These are phyloP conservation scores for Pseudocercospora fuligena DNA, from an alignment of 2,329 filamentous ascomycete species.

Conservation along the genomic window DNA sequence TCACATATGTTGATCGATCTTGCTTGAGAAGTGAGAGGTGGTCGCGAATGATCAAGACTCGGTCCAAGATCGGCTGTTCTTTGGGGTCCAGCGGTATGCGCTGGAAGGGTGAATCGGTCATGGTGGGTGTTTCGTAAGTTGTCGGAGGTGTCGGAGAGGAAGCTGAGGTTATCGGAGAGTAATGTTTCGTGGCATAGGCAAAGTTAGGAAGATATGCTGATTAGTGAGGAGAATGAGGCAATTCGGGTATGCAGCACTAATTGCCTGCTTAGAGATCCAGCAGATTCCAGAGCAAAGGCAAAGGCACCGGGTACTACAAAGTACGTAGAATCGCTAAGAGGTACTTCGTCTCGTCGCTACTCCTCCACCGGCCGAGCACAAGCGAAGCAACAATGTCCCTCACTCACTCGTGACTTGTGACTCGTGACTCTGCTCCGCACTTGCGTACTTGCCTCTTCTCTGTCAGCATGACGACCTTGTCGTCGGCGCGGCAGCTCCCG, in stretches of 20 bases:
- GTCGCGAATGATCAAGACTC: constrained; percentile 62
- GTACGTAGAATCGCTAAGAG: neutral
- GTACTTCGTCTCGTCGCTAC: neutral
- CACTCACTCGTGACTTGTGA: neutral
- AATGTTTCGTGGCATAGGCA: neutral
- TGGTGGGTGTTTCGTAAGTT: neutral
- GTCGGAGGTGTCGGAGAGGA: neutral
- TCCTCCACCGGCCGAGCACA: neutral
- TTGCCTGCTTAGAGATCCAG: neutral
- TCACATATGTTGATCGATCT: constrained; percentile 69
- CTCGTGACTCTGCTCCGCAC: neutral
- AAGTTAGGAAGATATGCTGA: neutral
- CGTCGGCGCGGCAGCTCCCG: neutral
- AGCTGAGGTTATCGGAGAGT: neutral
- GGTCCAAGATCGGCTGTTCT: constrained; percentile 69
- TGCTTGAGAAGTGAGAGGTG: constrained; percentile 66
- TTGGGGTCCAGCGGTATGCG: constrained; percentile 64
- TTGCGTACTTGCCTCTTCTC: neutral
- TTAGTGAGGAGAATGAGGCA: constrained; percentile 1
- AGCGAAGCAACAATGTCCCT: neutral
- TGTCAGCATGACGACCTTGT: neutral
- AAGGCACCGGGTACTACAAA: neutral
- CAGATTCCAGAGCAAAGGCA: neutral
- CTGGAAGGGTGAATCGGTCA: constrained; percentile 66
- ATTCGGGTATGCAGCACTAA: neutral